Base-by-base conservation (phyloP, 495 filamentous ascomycete species). In the Hypoxylon perforatum region DNA sequence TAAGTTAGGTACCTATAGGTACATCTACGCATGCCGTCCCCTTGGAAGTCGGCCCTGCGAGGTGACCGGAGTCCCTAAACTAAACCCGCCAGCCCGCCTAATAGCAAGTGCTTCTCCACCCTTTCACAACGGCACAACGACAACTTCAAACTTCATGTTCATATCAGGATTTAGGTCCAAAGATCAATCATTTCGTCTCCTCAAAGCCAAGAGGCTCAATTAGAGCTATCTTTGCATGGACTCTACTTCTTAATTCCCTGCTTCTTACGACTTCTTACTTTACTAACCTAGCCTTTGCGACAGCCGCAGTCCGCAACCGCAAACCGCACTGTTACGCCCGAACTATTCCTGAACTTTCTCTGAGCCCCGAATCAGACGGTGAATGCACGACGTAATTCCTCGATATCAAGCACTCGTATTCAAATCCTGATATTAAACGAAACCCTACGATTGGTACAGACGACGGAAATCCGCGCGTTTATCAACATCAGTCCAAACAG, bases 51-150 rank as follows among this genome's bases (percentile, higher is more conserved):
- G 22, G 50, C 36, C 61, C 61, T 69, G 61, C 55, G 48, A 71
- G 63, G 58, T 67, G 53, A 67, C 57, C 63, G 59, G 63, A 63
- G 54, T 67, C 58, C 55, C 66, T 69, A 57, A 67, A 38, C 41
- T 38, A 60, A n/a, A 39, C 15, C 35, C 55, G 42, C 48, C 21
- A 67, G 38, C 57, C 25, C 30, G 39, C 33, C 52, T 56, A 65
- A 1, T 44, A 25, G 56, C n/a, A 53, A n/a, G n/a, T n/a, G 21
- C 23, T 65, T 70, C 67, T 70, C 67, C 67, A 70, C 67, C 25
- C 65, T 70, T 70, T 56, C 67, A 70, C 61, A 65, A 70, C 67
- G 67, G n/a, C n/a, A 69, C 66, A 65, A 69, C 66, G 35, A 42
- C 39, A 42, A 42, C 39, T 28, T 65, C 61, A 64, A 69, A 60